phyloP scores from a whole-genome alignment of 768 basidiomycete species.

The Crepidotus variabilis region DNA sequence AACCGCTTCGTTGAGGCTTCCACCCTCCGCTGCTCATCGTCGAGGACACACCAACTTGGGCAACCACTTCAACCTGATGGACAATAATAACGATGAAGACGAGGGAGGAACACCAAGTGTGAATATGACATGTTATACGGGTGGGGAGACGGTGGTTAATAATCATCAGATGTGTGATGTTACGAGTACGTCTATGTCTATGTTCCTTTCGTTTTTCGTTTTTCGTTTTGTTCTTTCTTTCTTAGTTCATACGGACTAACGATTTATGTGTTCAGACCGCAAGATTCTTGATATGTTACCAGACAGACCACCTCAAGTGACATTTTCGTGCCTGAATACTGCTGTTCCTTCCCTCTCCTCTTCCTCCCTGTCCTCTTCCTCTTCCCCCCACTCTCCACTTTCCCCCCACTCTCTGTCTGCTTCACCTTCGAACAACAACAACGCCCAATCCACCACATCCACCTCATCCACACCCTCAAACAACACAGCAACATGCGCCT shows the following conservation, averaged over 20 bases:
- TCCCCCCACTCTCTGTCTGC: too few species aligned
- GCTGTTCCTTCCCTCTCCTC: background rate
- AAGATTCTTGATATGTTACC: constrained; percentile 94
- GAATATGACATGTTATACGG: constrained; percentile 89
- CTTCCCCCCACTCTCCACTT: too few species aligned
- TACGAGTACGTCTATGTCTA: constrained; percentile 91
- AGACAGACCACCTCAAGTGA: constrained; percentile 89
- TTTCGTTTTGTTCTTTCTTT: background rate
- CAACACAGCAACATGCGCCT: constrained; percentile 63
- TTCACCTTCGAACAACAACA: too few species aligned
- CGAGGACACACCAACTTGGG: background rate
- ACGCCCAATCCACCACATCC: too few species aligned
- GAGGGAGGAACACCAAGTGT: constrained; percentile 3
- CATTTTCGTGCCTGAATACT: constrained; percentile 79
- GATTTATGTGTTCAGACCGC: constrained; percentile 55
- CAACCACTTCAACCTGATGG: too few species aligned
- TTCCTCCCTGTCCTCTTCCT: background rate
- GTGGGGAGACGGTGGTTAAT: constrained; percentile 89
- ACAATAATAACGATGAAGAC: background rate
- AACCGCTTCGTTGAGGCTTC: background rate
- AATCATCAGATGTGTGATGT: constrained; percentile 99
- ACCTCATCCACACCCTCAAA: background rate
- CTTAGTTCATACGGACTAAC: background rate
- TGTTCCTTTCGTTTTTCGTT: too few species aligned
- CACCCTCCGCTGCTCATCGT: background rate